Percentiles rank a stretch among this genome's conserved stretches.
These are phyloP conservation scores for Obba rivulosa DNA, from an alignment of 768 basidiomycete genomes.

Conservation along the genomic window DNA sequence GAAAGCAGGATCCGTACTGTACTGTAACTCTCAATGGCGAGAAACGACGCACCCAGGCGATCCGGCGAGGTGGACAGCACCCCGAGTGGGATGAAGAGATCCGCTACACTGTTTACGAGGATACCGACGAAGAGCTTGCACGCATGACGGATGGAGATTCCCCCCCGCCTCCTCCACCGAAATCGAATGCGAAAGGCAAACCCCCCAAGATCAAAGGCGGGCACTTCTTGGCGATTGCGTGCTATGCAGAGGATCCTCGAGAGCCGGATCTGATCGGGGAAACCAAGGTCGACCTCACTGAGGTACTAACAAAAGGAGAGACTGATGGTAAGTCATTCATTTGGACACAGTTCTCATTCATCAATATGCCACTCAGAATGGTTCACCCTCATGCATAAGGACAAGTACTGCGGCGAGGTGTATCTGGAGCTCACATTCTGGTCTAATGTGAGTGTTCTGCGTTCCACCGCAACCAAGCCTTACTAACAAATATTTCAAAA, in stretches of 20 bases:
- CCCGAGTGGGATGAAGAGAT: slow-evolving; percentile 99
- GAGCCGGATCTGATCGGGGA: slow-evolving; percentile 98
- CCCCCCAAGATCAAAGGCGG: slow-evolving; percentile 61
- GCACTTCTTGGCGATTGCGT: slow-evolving; percentile 70
- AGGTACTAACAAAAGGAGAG: slow-evolving; percentile 91
- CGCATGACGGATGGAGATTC: slow-evolving; percentile 23
- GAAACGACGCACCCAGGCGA: slow-evolving; percentile 85
- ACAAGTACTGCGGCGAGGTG: slow-evolving; percentile 92
- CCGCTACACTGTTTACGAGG: slow-evolving; percentile 85
- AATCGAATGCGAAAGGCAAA: slow-evolving; percentile 40
- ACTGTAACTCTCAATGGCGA: slow-evolving; percentile 72
- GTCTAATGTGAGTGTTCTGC: slow-evolving; percentile 65
- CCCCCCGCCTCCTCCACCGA: slow-evolving; percentile 64
- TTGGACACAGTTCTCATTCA: slow-evolving; percentile 5
- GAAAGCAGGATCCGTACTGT: slow-evolving; percentile 98
- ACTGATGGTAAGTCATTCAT: slow-evolving; percentile 74
- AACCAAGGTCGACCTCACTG: slow-evolving; percentile 77
- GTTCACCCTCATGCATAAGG: slow-evolving; percentile 87
- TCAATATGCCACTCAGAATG: slow-evolving; percentile 58
- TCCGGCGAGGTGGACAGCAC: slow-evolving; percentile 95
- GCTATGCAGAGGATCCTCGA: slow-evolving; percentile 91
- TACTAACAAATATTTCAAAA: slow-evolving; percentile 21
- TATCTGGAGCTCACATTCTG: slow-evolving; percentile 97
- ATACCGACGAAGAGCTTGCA: slow-evolving; percentile 37
- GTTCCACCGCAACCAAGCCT: neutral